Conservation (phyloP, 2,329 filamentous ascomycete species). For the Macrophomina phaseolina region DNA sequence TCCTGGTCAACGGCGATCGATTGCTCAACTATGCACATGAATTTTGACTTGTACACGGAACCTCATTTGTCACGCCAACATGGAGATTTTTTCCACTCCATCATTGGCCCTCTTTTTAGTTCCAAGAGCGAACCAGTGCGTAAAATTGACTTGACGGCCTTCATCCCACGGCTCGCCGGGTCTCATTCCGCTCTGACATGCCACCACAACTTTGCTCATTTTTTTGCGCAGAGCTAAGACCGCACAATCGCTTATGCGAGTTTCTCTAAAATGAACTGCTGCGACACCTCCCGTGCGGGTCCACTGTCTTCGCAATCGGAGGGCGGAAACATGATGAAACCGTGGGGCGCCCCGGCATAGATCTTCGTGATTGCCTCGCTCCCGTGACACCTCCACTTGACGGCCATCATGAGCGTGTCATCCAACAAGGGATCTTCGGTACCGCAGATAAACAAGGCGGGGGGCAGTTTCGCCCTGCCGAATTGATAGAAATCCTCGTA, state of each 20-base stretch:
- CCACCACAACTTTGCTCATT: background rate
- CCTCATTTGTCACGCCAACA: conserved; percentile 27
- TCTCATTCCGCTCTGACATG: conserved; percentile 28
- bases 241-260: conserved; percentile 27
- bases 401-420: conserved; percentile 59
- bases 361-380: conserved; percentile 59
- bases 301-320: conserved; percentile 44
- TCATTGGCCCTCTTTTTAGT: conserved; percentile 28
- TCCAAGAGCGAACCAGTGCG: conserved; percentile 27
- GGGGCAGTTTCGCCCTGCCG: conserved; percentile 49
- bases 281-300: conserved; percentile 48
- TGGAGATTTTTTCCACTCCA: conserved; percentile 19
- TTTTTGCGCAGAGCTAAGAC: background rate
- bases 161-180: conserved; percentile 12
- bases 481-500: conserved; percentile 51
- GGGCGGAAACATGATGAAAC: conserved; percentile 53
- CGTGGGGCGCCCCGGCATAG: conserved; percentile 61
- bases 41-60: conserved; percentile 12
- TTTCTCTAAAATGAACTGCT: conserved; percentile 44
- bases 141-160: conserved; percentile 26
- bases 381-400: conserved; percentile 60
- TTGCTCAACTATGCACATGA: background rate
- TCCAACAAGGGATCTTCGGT: conserved; percentile 61
- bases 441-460: conserved; percentile 61
- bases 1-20: conserved; percentile 18